Conservation (phyloP, 306 rosid species). For the Glycyrrhiza uralensis region DNA sequence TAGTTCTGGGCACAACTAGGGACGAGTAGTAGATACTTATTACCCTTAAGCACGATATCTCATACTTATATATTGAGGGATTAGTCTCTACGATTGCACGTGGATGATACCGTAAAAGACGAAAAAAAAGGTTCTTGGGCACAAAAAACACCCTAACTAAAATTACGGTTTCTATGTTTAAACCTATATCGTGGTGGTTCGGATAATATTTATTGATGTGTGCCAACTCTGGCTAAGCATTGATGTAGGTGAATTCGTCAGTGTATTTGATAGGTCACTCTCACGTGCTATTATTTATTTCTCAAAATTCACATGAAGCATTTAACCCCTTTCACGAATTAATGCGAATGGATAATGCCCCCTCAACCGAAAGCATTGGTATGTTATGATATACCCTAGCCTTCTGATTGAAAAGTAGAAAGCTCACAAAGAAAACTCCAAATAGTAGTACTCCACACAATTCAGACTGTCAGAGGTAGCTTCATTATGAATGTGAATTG, state of each 20-base stretch:
- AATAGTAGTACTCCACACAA: neutral
- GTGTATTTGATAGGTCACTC: constrained; percentile 27
- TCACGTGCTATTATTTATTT: constrained; percentile 33
- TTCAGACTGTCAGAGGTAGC: neutral
- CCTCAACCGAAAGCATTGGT: neutral
- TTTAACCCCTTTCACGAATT: constrained; percentile 15
- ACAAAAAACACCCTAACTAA: too few species aligned
- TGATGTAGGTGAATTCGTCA: neutral
- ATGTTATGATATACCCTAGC: neutral
- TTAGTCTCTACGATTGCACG: too few species aligned
- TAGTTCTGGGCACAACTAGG: too few species aligned
- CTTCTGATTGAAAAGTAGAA: neutral
- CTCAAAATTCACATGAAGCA: constrained; percentile 9
- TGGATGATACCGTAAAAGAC: too few species aligned
- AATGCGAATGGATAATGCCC: constrained; percentile 13
- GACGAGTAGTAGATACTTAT: too few species aligned
- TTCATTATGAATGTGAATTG: neutral
- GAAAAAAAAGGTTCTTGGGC: too few species aligned
- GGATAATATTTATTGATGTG: neutral
- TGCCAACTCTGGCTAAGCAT: neutral
- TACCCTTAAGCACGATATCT: too few species aligned
- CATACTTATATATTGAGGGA: too few species aligned
- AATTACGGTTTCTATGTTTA: neutral
- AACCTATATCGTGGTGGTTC: neutral
- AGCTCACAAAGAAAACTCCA: constrained; percentile 4